These are phyloP conservation scores for Ascochyta koolunga DNA, from an alignment of 2,329 filamentous ascomycete species.

Conservation along the genomic window DNA sequence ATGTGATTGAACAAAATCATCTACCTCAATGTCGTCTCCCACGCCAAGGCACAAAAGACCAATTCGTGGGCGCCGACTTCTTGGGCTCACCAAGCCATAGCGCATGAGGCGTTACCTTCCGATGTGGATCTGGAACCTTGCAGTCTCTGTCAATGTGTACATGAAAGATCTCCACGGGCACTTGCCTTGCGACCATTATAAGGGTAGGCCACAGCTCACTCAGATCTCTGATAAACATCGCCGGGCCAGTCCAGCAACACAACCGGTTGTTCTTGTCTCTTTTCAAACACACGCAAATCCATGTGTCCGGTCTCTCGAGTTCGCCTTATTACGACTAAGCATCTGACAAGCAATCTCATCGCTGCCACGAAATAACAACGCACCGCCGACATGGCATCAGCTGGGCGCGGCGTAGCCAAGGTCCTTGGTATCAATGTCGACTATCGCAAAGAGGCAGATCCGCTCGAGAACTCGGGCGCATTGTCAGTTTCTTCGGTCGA, in stretches of 20 bases:
- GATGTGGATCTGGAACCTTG: conserved; percentile 27
- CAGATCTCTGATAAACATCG: neutral
- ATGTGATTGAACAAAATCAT: conserved; percentile 30
- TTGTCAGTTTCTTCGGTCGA: conserved; percentile 76
- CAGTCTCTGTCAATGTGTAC: conserved; percentile 18
- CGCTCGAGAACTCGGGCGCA: conserved; percentile 67
- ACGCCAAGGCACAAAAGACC: conserved; percentile 30
- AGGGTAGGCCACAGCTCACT: conserved; percentile 8
- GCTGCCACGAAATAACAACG: conserved; percentile 44
- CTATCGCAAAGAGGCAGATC: conserved; percentile 65
- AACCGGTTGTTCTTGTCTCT: neutral
- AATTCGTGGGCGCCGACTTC: conserved; percentile 20
- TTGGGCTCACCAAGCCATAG: conserved; percentile 22
- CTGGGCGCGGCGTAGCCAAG: conserved; percentile 77
- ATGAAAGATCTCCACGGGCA: conserved; percentile 10
- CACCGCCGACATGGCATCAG: conserved; percentile 53
- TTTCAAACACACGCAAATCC: neutral
- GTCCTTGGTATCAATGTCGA: conserved; percentile 81
- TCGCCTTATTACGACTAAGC: conserved; percentile 7
- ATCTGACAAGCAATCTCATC: conserved; percentile 22
- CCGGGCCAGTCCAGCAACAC: neutral
- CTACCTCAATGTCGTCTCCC: conserved; percentile 14
- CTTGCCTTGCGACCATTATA: conserved; percentile 10
- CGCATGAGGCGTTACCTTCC: conserved; percentile 24
- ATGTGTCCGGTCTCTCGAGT: neutral